Conservation (phyloP, 1,139 yeast genomes). For the Kurtzmaniella quercitrusa region DNA sequence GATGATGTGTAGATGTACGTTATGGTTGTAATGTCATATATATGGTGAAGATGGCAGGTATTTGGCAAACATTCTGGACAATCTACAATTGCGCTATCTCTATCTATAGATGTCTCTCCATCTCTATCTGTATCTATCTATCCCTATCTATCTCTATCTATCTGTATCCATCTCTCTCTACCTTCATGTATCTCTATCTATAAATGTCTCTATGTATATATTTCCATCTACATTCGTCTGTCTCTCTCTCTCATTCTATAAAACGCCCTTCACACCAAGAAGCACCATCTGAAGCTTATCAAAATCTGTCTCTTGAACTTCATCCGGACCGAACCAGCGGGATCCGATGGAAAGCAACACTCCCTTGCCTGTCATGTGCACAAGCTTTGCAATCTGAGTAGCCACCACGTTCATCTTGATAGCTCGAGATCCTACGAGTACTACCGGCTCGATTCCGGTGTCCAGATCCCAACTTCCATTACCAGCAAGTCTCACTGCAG, state of each 20-base stretch:
- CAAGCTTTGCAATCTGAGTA: slow-evolving; percentile 39
- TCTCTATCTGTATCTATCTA: too few relatives aligned
- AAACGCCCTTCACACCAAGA: slow-evolving; percentile 26
- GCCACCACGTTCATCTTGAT: slow-evolving; percentile 40
- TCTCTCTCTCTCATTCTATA: neutral
- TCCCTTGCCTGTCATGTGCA: slow-evolving; percentile 21
- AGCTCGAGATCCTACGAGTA: slow-evolving; percentile 38
- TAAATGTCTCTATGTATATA: too few relatives aligned
- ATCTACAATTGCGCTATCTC: too few relatives aligned
- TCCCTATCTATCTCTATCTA: too few relatives aligned
- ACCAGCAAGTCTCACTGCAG: slow-evolving; percentile 15
- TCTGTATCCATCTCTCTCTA: too few relatives aligned
- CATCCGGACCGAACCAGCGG: slow-evolving; percentile 41
- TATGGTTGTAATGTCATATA: too few relatives aligned
- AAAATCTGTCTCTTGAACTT: slow-evolving; percentile 30
- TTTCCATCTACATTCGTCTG: too few relatives aligned
- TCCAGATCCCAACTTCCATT: slow-evolving; percentile 15
- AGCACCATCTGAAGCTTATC: slow-evolving; percentile 39
- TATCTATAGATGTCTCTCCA: too few relatives aligned
- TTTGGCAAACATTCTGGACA: too few relatives aligned
- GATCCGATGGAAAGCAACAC: slow-evolving; percentile 38
- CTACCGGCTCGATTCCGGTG: slow-evolving; percentile 33
- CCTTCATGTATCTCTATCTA: too few relatives aligned
- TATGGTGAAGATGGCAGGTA: too few relatives aligned
- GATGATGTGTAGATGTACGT: too few relatives aligned